A percentile compares a stretch with the other conserved stretches of the same genome.
phyloP scores from a whole-genome alignment of 805 yeast genomes.

The Candida verbasci region DNA sequence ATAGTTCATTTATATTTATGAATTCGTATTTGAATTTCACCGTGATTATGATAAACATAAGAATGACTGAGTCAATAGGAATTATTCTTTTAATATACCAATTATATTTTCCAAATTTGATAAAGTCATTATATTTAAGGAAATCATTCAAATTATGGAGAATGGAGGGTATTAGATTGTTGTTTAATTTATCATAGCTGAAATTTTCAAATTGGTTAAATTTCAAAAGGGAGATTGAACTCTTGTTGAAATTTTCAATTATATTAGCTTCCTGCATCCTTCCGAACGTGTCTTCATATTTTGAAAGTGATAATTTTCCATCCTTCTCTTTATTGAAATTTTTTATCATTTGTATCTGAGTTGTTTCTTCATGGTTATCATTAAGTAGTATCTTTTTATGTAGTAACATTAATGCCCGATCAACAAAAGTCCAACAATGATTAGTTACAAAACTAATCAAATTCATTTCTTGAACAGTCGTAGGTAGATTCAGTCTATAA shows the following conservation, averaged over 20 bases:
- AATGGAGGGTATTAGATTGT: constrained; percentile 52
- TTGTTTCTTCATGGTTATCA: constrained; percentile 12
- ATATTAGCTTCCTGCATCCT: constrained; percentile 34
- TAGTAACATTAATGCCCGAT: constrained; percentile 44
- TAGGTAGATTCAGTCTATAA: constrained; percentile 33
- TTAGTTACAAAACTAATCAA: constrained; percentile 45
- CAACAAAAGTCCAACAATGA: constrained; percentile 51
- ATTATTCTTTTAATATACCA: constrained; percentile 61
- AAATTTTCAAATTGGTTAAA: constrained; percentile 37
- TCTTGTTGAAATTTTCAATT: constrained; percentile 32
- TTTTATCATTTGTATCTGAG: background rate
- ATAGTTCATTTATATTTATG: constrained; percentile 33
- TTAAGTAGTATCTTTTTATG: constrained; percentile 40
- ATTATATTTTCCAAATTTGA: constrained; percentile 49
- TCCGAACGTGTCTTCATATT: constrained; percentile 39
- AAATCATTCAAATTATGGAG: constrained; percentile 55
- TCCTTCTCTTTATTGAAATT: constrained; percentile 9
- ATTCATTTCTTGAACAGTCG: constrained; percentile 37
- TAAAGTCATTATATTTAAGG: constrained; percentile 47
- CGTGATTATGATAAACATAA: constrained; percentile 48
- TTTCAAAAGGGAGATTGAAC: constrained; percentile 31
- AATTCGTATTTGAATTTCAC: constrained; percentile 46
- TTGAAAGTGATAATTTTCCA: constrained; percentile 28
- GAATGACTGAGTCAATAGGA: constrained; percentile 55
- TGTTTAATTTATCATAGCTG: constrained; percentile 47